Percentiles rank a stretch among this genome's conserved stretches.
phyloP scores from a whole-genome alignment of 192 early-diverging fungal species.

The Entomortierella beljakovae region DNA sequence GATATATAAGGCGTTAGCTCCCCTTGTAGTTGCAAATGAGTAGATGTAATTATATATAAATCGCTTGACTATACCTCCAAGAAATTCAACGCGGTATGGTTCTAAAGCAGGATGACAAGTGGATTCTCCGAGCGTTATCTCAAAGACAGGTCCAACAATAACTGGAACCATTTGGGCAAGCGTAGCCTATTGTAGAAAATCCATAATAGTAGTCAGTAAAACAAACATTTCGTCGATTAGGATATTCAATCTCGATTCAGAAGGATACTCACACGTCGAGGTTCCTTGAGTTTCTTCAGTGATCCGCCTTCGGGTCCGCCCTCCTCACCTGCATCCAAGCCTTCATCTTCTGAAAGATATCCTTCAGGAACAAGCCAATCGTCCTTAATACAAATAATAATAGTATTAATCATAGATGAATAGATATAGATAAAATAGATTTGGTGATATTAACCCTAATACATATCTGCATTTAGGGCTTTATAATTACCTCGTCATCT shows the following conservation, averaged over 20 bases:
- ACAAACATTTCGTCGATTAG: background rate
- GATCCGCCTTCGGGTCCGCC: constrained; percentile 16
- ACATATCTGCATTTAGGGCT: background rate
- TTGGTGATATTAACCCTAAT: background rate
- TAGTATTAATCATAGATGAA: background rate
- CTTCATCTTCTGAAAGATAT: constrained; percentile 88
- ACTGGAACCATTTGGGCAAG: constrained; percentile 24
- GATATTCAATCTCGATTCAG: background rate
- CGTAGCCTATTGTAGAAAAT: constrained; percentile 5
- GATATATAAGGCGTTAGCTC: background rate
- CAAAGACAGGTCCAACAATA: constrained; percentile 52
- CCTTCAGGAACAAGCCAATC: constrained; percentile 89
- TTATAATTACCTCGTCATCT: constrained; percentile 65
- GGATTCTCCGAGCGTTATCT: constrained; percentile 38
- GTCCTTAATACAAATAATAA: constrained; percentile 53
- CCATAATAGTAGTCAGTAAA: background rate
- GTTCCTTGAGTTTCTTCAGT: constrained; percentile 30
- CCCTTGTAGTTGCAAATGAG: no score
- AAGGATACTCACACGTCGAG: constrained; percentile 25
- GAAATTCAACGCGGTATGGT: constrained; percentile 43
- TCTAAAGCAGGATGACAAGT: constrained; percentile 42
- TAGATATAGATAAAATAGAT: background rate
- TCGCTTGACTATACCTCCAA: constrained; percentile 28
- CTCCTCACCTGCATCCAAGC: constrained; percentile 51
- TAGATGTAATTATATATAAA: background rate